Conservation (phyloP, 331 rosid genomes). For the Malus hybrid region DNA sequence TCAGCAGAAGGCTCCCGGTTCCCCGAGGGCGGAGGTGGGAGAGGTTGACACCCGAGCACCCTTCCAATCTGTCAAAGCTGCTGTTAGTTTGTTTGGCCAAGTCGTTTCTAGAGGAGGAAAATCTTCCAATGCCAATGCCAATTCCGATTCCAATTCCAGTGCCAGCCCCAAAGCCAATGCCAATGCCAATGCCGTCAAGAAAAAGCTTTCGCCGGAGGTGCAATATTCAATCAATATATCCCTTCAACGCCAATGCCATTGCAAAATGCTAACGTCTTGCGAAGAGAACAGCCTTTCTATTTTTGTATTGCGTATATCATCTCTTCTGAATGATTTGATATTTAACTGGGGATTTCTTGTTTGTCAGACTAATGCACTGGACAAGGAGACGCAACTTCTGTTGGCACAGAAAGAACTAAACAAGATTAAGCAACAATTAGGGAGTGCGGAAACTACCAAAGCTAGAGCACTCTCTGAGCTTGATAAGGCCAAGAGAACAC, state of each 20-base stretch:
- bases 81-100: constrained; percentile 79
- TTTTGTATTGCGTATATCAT: background rate
- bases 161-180: background rate
- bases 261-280: background rate
- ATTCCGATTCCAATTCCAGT: background rate
- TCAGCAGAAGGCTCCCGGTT: constrained; percentile 15
- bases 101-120: constrained; percentile 46
- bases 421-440: constrained; percentile 42
- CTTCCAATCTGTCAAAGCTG: constrained; percentile 92
- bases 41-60: constrained; percentile 96
- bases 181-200: constrained; percentile 21
- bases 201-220: constrained; percentile 53
- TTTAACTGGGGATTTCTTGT: background rate
- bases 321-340: background rate
- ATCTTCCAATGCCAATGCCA: background rate
- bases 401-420: constrained; percentile 56
- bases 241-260: background rate
- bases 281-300: background rate
- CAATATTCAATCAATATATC: background rate
- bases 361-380: constrained; percentile 40
- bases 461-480: constrained; percentile 53
- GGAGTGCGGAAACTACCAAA: constrained; percentile 35
- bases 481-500: constrained; percentile 48
- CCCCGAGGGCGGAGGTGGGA: constrained; percentile 77
- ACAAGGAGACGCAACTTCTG: constrained; percentile 63